phyloP scores from a whole-genome alignment of 495 filamentous ascomycete species.

The Aspergillus sclerotiicarbonarius region DNA sequence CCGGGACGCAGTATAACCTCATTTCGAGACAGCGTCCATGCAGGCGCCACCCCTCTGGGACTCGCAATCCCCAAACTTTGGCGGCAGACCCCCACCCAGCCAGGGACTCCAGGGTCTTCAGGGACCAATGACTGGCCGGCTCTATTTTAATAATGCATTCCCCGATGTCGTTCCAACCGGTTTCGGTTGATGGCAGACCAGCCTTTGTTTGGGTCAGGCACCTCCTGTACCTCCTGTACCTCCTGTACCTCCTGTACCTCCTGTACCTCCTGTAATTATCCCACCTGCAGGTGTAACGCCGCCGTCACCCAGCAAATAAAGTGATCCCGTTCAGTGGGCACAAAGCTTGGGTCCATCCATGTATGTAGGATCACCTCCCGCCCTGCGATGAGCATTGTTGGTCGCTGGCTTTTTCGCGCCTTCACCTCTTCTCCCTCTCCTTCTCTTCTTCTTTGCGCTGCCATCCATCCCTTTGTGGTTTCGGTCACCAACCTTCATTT shows the following conservation, averaged over 20 bases:
- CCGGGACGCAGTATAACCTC: not conserved
- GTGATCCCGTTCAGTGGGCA: not conserved
- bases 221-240: not conserved
- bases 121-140: slow-evolving; percentile 1
- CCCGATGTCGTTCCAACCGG: slow-evolving; percentile 1
- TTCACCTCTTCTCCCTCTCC: slow-evolving; percentile 7
- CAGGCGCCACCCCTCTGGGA: slow-evolving; percentile 11
- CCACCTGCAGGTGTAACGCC: not conserved
- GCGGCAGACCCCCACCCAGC: not conserved
- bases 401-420: slow-evolving; percentile 12
- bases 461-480: not conserved
- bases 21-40: slow-evolving; percentile 1
- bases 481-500: not conserved
- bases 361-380: not conserved
- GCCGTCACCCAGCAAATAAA: not conserved
- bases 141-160: slow-evolving; percentile 15
- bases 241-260: no score
- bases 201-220: not conserved
- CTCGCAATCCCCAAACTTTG: not conserved
- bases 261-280: not conserved
- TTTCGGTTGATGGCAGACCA: not conserved
- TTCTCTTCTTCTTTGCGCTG: slow-evolving; percentile 1
- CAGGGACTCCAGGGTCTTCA: not conserved
- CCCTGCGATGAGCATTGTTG: slow-evolving; percentile 4
- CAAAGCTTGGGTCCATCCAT: not conserved